Conservation (phyloP, 1,284 basidiomycete genomes). For the Naganishia sp. region DNA sequence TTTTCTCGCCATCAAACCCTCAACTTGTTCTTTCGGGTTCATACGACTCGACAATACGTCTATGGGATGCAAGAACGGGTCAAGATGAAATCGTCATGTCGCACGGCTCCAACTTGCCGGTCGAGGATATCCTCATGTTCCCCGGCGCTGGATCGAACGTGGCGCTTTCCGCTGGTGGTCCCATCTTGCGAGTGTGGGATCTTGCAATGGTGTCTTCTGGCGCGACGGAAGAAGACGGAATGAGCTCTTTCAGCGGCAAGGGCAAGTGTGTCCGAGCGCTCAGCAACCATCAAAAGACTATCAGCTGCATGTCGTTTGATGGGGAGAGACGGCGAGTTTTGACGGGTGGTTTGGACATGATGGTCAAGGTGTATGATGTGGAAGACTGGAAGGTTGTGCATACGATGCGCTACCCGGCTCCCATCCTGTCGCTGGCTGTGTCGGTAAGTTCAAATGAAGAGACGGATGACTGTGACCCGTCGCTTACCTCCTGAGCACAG, state of each 20-base stretch:
- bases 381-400: constrained; percentile 93
- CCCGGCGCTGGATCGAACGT: constrained; percentile 73
- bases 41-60: constrained; percentile 86
- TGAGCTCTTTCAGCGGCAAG: constrained; percentile 22
- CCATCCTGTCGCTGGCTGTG: constrained; percentile 84
- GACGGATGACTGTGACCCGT: constrained; percentile 10
- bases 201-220: constrained; percentile 70
- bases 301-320: constrained; percentile 85
- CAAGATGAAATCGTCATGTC: constrained; percentile 81
- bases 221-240: constrained; percentile 10
- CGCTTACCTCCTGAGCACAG: constrained; percentile 54
- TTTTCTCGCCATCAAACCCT: constrained; percentile 79
- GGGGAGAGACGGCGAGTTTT: constrained; percentile 68
- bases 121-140: constrained; percentile 93
- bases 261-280: constrained; percentile 83
- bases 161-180: constrained; percentile 83
- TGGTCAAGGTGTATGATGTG: constrained; percentile 98
- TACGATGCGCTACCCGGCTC: constrained; percentile 97
- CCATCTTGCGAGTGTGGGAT: constrained; percentile 94
- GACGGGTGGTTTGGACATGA: constrained; percentile 88
- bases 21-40: constrained; percentile 87
- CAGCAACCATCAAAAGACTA: constrained; percentile 97
- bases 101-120: constrained; percentile 63
- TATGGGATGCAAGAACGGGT: constrained; percentile 84
- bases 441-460: constrained; percentile 63